phyloP scores from a whole-genome alignment of 805 yeast genomes.

The Saccharomycopsis synnaedendra region DNA sequence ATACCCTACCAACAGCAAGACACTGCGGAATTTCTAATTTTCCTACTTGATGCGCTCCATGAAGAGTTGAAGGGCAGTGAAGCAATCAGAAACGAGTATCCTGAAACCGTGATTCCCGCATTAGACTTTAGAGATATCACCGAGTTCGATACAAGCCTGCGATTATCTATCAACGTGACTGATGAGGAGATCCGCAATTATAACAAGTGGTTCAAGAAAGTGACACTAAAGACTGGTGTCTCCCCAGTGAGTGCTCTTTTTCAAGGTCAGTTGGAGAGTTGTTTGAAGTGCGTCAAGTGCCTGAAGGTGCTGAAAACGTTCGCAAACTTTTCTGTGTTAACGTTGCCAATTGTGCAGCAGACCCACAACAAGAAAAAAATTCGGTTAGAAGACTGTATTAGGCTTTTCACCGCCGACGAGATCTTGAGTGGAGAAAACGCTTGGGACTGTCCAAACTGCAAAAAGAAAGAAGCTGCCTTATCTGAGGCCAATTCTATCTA shows the following conservation, averaged over 20 bases:
- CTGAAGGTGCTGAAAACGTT: slow-evolving; percentile 48
- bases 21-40: slow-evolving; percentile 64
- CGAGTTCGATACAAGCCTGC: slow-evolving; percentile 23
- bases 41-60: slow-evolving; percentile 56
- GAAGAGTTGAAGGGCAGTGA: slow-evolving; percentile 40
- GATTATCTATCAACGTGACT: slow-evolving; percentile 20
- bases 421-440: slow-evolving; percentile 62
- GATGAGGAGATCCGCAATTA: slow-evolving; percentile 33
- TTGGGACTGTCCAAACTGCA: slow-evolving; percentile 76
- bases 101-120: slow-evolving; percentile 21
- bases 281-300: slow-evolving; percentile 53
- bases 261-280: slow-evolving; percentile 65
- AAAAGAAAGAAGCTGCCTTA: slow-evolving; percentile 20
- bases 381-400: slow-evolving; percentile 51
- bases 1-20: slow-evolving; percentile 76
- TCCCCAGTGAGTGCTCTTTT: slow-evolving; percentile 58
- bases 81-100: slow-evolving; percentile 27
- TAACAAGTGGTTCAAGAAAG: slow-evolving; percentile 45
- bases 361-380: slow-evolving; percentile 23
- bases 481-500: slow-evolving; percentile 6
- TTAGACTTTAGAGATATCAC: slow-evolving; percentile 20
- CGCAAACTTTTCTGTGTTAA: slow-evolving; percentile 49
- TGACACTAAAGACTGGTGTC: slow-evolving; percentile 43
- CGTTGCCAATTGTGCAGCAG: slow-evolving; percentile 47
- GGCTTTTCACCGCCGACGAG: slow-evolving; percentile 52